Base-by-base conservation (phyloP, 192 early-diverging fungal genomes). In the Linnemannia exigua region DNA sequence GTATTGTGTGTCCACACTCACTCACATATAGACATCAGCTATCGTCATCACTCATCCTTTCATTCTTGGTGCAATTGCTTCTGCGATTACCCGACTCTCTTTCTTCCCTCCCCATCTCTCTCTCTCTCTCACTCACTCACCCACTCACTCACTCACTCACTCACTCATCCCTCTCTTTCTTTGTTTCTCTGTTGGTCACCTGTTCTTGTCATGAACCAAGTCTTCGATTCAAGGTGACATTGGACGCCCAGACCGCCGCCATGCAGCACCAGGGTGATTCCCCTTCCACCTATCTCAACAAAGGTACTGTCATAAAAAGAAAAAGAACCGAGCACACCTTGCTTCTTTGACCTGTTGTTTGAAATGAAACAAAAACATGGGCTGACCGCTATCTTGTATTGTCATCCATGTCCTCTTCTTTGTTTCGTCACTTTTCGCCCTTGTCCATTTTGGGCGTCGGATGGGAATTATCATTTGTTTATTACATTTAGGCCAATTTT, bases 251-350 rank as follows among this genome's bases (percentile, higher is more conserved):
- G 33, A 92, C 90, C 20, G 91, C 91, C 1, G 87, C 88, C 68
- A 88, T 89, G 79, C 90, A 89, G 52, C 83, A 79, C 3, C 81
- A 90, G 11, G 93, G 93, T 58, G 94, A 93, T 44, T 80, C 91
- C 1, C 88, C 92, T 25, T 81, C 95, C 36, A 94, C 95, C 3
- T 94, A 95, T 51, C 89, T 95, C 36, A 95, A 95, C 78, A 93
- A 93, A 86, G 95, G 95, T 87, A 92, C 87, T 78, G 14, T 28
- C 25, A 52, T 25, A 63, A 58, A 22, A 58, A 28, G 54, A 25
- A 54, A n/a, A 54, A 54, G 22, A n/a, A 54, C 20, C 1, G 52
- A 19, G 22, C 20, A 19, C 19, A 54, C 6, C n/a, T 22, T n/a
- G 54, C 12, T 61, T 28, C 25, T 31, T 63, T 25, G 9, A 50